Base-by-base conservation (phyloP, 2,329 filamentous ascomycete species). In the Arthrobotrys megalospora region DNA sequence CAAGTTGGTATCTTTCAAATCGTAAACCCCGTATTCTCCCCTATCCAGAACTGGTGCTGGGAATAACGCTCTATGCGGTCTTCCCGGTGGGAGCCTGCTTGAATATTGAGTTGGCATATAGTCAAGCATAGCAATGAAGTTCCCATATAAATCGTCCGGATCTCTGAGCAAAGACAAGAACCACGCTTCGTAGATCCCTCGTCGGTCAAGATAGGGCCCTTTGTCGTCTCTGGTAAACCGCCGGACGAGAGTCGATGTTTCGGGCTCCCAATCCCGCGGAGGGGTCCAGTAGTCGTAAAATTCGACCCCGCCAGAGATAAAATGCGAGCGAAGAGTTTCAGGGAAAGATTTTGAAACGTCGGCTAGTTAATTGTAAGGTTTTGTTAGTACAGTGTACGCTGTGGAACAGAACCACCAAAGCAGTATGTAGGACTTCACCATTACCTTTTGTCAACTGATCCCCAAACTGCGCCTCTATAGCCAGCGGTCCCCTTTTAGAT, bases 261-360 rank as follows among this genome's bases (percentile, higher is more conserved):
- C 55, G 8, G 55, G 55, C 5, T 43, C 36, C 55, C 55, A 60
- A 28, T 60, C 55, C 19, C 55, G 36, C 6, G 55, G 55, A 0
- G 55, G 55, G 36, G 34, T 24, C 55, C 55, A 60, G 36, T 60
- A 60, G 34, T 60, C 55, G 55, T 43, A 60, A 10, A 60, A 60
- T 10, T 36, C 1, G 55, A 60, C 55, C 0, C 55, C 55, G 6
- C 55, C 55, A 6, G 55, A 60, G n/a, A 60, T 60, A 28, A 60
- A 60, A 12, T 60, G 55, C 10, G 55, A 43, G 1, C 55, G 16
- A 43, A 60, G 55, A 11, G 55, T 60, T n/a, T 60, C 55, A 14
- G 55, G 55, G 55, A 60, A 60, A 4, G 55, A 60, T 28, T 41
- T 41, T 24, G 36, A 36, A n/a, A 60, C 36, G 19, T 43, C 55